A percentile compares a stretch with the other conserved stretches of the same genome.
These are phyloP conservation scores for Metarhizium humberi DNA, from an alignment of 2,329 filamentous ascomycete species.

Conservation along the genomic window DNA sequence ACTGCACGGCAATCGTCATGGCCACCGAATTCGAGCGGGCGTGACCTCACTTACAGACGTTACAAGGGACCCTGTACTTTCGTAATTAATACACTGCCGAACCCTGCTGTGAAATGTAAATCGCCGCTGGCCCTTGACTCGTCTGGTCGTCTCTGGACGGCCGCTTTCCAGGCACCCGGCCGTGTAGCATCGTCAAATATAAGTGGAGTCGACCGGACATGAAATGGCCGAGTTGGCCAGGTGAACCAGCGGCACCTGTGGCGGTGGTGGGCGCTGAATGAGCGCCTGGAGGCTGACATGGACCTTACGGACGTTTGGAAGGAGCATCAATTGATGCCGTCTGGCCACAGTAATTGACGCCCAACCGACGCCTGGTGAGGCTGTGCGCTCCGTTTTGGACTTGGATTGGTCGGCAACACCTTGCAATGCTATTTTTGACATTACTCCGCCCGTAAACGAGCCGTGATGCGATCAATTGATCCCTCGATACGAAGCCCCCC, in stretches of 20 bases:
- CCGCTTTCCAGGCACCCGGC: background rate
- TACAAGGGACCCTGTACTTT: no score
- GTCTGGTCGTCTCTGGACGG: background rate
- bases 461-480: no score
- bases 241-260: background rate
- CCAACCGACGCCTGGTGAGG: no score
- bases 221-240: background rate
- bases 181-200: background rate
- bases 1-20: background rate
- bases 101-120: background rate
- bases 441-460: no score
- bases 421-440: background rate
- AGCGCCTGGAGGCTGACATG: background rate
- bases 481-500: no score
- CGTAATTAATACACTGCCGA: no score
- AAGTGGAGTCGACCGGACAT: background rate
- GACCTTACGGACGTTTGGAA: no score
- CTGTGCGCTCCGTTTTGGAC: no score
- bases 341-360: no score
- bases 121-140: background rate
- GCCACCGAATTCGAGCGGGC: background rate
- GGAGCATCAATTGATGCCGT: no score
- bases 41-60: background rate
- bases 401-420: background rate
- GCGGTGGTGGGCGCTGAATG: no score